Evolutionary conservation across 176 grass and related monocot species (phyloP).

Genomic region (Melocanna baccifera): DNA sequence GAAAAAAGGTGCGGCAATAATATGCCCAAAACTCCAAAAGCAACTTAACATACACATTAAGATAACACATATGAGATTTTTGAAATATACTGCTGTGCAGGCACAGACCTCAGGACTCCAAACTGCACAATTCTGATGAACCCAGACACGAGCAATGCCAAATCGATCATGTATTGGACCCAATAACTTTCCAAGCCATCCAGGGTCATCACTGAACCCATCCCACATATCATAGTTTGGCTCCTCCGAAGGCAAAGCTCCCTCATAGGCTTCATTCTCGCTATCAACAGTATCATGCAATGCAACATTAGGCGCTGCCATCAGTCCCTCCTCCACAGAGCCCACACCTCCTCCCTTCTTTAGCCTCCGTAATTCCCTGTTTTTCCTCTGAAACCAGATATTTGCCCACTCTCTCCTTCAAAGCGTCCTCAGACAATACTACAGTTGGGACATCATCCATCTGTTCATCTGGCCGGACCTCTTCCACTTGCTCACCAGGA

Average conservation of each 20-base stretch:
- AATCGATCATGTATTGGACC: conserved; percentile 85
- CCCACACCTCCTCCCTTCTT: conserved; percentile 84
- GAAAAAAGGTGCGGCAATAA: conserved; percentile 1
- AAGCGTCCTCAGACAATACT: conserved; percentile 34
- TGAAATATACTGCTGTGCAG: conserved; percentile 3
- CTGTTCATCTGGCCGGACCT: conserved; percentile 21
- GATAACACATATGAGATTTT: neutral
- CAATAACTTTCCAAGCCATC: conserved; percentile 87
- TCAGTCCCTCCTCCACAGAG: conserved; percentile 89
- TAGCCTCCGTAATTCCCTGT: conserved; percentile 28
- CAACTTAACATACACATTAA: neutral
- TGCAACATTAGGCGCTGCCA: conserved; percentile 78
- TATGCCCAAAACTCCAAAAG: neutral
- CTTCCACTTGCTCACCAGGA: conserved; percentile 33
- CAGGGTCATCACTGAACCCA: conserved; percentile 87
- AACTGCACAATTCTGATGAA: conserved; percentile 98
- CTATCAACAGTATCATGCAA: conserved; percentile 72
- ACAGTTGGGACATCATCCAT: conserved; percentile 27
- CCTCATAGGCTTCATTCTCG: conserved; percentile 90
- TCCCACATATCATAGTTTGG: conserved; percentile 90
- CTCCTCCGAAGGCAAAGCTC: conserved; percentile 79
- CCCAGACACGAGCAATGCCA: conserved; percentile 88
- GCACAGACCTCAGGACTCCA: conserved; percentile 85
- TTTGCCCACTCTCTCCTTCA: conserved; percentile 34
- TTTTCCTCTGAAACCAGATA: conserved; percentile 40